Base-by-base conservation (phyloP, 148 eudicot genomes). In the Amaranthus hypochondriacus region DNA sequence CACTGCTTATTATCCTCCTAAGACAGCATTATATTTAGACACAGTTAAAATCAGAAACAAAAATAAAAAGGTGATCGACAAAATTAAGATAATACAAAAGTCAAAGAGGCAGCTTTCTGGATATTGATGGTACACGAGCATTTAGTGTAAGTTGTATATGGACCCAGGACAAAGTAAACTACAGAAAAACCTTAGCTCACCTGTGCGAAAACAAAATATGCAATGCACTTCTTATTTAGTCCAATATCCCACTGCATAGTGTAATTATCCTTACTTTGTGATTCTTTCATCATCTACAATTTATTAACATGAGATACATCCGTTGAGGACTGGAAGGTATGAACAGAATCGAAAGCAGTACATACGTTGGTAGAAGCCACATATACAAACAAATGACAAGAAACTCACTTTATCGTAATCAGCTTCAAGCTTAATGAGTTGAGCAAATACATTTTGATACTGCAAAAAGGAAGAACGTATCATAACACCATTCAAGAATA, bases 1-100 rank as follows among this genome's bases (percentile, higher is more conserved):
- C 99, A 97, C 81, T 92, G 82, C 74, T 95, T 97, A 86, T 95
- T 95, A 71, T 95, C 99, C 88, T 95, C 99, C 99, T 95, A 81
- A 68, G 77, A 66, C 9, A 53, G 28, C 55, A 76, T 10, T 48
- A 75, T 56, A 52, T 10, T 11, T n/a, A n/a, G n/a, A 68, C 50
- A n/a, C 47, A 3, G 47, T 69, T 28, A 67, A n/a, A n/a, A 47
- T 13, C 66, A 7, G 56, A 59, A 7, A 66, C 0, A 6, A n/a
- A 8, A 56, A 4, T 10, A n/a, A 18, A 69, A 56, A n/a, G n/a
- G 53, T 18, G 5, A 44, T 2, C 4, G 7, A 62, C 10, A 46
- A 66, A 7, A 66, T 8, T 3, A 6, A 70, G 6, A 56, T 56
- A 4, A 0, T 4, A 64, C 7, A 65, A 14, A 48, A 66, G 0